phyloP scores from a whole-genome alignment of 441 rosid genomes.

The Erodium trifolium region DNA sequence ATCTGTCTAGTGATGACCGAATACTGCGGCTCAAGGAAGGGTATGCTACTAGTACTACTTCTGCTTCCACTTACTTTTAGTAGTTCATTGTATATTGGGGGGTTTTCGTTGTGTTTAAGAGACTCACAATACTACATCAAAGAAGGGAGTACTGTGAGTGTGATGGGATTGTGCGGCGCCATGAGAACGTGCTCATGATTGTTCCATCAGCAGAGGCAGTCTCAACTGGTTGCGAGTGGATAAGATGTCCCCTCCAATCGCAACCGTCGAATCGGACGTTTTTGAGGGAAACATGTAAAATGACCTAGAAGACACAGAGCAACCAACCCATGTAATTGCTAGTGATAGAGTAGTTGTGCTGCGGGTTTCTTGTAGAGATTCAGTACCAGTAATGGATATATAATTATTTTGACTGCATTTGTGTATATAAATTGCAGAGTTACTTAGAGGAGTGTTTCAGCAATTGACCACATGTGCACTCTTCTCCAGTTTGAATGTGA shows the following conservation, averaged over 20 bases:
- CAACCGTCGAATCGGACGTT: no score
- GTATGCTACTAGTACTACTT: conserved; percentile 28
- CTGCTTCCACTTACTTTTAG: not conserved
- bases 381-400: not conserved
- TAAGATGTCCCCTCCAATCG: conserved; percentile 17
- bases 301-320: not conserved
- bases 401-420: not conserved
- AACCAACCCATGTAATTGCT: not conserved
- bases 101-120: not conserved
- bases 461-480: no score
- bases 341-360: not conserved
- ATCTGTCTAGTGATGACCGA: conserved; percentile 62
- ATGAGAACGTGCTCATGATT: conserved; percentile 26
- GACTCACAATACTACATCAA: conserved; percentile 20
- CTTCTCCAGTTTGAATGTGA: no score
- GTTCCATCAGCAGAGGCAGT: conserved; percentile 24
- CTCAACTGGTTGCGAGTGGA: conserved; percentile 25
- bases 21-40: conserved; percentile 92
- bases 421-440: not conserved
- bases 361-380: not conserved
- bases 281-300: no score
- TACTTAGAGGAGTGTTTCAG: no score
- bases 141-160: conserved; percentile 28
- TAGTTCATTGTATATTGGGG: no score
- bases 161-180: conserved; percentile 26